Base-by-base conservation (phyloP, 2,329 filamentous ascomycete genomes). In the Paraconiothyrium brasiliense region DNA sequence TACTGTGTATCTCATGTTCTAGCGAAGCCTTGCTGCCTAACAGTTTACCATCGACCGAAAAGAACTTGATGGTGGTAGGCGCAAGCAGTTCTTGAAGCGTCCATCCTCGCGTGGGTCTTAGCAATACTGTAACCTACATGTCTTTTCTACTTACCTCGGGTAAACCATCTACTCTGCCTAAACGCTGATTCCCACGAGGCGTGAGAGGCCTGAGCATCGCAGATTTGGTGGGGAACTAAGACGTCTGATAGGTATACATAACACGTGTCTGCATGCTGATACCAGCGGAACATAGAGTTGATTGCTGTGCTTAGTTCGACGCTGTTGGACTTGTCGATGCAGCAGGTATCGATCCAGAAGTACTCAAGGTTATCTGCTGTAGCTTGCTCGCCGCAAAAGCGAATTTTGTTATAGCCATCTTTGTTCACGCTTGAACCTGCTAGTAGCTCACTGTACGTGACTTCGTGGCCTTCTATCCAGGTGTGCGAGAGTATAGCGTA, bases 331-430 rank as follows among this genome's bases (percentile, higher is more conserved):
- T 51, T 51, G 30, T 51, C 48, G 48, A 51, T 51, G 16, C 48
- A 59, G 52, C 44, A 59, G 22, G 56, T 62, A 39, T 59, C 46
- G 2, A 59, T 47, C 56, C 47, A 57, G 47, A 56, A 59, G 37
- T 59, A 59, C 11, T 51, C 10, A 20, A 62, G 24, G 37, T 11
- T 13, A 32, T 47, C 41, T 43, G 24, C 20, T 39, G 46, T 34
- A 46, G 35, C 39, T 59, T 6, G 32, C 62, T 64, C 51, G 73
- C 72, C 0, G 78, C 59, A 5, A 80, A 57, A 3, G 74, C 61
- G 48, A 50, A 65, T 61, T 37, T 63, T 56, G 0, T 49, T 4
- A 30, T 59, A 64, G 37, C 62, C 49, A 16, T 14, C 9, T 43
- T 59, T 59, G 20, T 48, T 50, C 44, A 43, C 56, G 10, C 51